Evolutionary conservation across 1,284 basidiomycete genomes (phyloP), one percentile per base, ranked within the genome.

Genomic region (Meripilus lineatus): DNA sequence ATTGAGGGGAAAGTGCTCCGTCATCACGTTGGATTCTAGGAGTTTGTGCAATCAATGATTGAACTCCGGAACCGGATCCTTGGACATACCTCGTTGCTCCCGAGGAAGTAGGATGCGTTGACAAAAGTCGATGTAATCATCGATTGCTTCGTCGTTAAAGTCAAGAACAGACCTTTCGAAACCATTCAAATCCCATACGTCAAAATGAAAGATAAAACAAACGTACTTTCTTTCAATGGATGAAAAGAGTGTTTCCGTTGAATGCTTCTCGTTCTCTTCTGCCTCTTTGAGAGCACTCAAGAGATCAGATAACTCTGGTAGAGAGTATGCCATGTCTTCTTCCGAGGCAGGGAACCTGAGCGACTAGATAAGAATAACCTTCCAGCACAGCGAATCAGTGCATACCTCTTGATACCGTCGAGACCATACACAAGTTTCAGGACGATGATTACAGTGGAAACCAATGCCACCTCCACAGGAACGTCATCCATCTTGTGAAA

Each of bases 401-500:
- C 68, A 41, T 52, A 81, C 86, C 86, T 75, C 38, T 58, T 50
- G 48, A 64, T 65, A n/a, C 80, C 87, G 61, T 93, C 89, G 23
- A 93, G 60, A 1, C 91, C 90, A 56, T 93, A 93, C 8, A 83
- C 74, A 68, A 93, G 69, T 65, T 93, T 93, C 58, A 93, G 70
- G 23, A 84, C 77, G 3, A 93, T 69, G 14, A 93, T 70, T 42
- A 78, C 75, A 5, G 72, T 72, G 1, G 79, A 80, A 37, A 80
- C 66, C 18, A 94, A 66, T 4, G 79, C 74, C 21, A 90, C 68
- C 59, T 95, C 93, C n/a, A 86, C 79, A 7, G 90, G 81, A 17
- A 79, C 71, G 54, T 74, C 76, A 59, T 87, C 83, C 45, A 69
- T 67, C 45, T 69, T 72, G 58, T 80, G 77, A 30, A 62, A 60